Percentiles rank a stretch among this genome's conserved stretches.
Conservation (phyloP, 352 stramenopile species). For the Thraustochytrium striatum region DNA sequence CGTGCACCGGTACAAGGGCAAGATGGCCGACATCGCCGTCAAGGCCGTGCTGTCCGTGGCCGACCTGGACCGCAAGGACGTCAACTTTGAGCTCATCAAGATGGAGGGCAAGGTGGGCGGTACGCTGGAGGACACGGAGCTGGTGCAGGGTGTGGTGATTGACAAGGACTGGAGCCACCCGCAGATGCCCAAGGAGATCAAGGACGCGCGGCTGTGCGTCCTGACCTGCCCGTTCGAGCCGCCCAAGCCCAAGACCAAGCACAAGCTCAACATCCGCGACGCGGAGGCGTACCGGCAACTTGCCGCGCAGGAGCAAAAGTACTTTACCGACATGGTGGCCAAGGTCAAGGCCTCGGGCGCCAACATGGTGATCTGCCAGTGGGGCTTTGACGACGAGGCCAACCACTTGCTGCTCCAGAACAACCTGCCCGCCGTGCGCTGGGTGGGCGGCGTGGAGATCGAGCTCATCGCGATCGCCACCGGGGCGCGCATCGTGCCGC, state of each 20-base stretch:
- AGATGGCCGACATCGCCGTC: slow-evolving; percentile 98
- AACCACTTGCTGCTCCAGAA: slow-evolving; percentile 98
- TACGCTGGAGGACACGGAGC: slow-evolving; percentile 91
- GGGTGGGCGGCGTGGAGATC: slow-evolving; percentile 98
- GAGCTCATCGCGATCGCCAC: slow-evolving; percentile 99
- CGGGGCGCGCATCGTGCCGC: slow-evolving; percentile 93
- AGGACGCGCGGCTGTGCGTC: slow-evolving; percentile 96
- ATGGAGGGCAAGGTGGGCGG: slow-evolving; percentile 96
- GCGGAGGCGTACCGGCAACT: slow-evolving; percentile 94
- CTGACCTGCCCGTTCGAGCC: slow-evolving; percentile 98
- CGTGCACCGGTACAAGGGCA: slow-evolving; percentile 81
- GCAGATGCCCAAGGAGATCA: slow-evolving; percentile 95
- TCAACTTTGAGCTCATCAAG: slow-evolving; percentile 99
- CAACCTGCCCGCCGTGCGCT: slow-evolving; percentile 92
- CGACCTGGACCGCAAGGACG: slow-evolving; percentile 95
- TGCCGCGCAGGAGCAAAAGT: slow-evolving; percentile 94
- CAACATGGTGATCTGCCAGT: slow-evolving; percentile 98
- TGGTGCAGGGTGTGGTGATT: slow-evolving; percentile 98
- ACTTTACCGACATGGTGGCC: slow-evolving; percentile 98
- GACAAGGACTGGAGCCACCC: slow-evolving; percentile 99
- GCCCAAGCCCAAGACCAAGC: slow-evolving; percentile 99
- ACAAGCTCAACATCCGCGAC: slow-evolving; percentile 98
- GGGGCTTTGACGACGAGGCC: slow-evolving; percentile 99
- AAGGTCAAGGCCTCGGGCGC: slow-evolving; percentile 96
- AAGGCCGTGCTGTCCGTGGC: slow-evolving; percentile 94